Evolutionary conservation across 805 yeast genomes (phyloP), one percentile per base, ranked within the genome.

Genomic region (Brettanomyces naardenensis): DNA sequence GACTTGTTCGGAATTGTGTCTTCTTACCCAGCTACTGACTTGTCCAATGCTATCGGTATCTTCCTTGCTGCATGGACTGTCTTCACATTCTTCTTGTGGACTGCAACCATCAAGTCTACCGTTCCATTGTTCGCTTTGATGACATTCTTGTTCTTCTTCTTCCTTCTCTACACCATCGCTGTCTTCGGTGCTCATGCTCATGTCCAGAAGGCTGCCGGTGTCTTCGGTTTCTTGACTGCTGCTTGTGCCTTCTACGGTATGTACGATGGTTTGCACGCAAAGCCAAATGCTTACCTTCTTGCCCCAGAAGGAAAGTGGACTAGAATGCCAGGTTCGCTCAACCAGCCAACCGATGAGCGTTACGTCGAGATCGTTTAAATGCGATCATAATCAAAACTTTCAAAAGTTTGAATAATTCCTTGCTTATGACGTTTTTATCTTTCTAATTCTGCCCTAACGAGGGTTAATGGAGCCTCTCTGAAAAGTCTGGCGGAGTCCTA

Each of bases 11-110:
- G 70, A 2, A 64, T 72, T 28, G 44, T 47, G 1, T 51, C 56
- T 2, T 65, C 69, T 4, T 71, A 71, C 44, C 49, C 53, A 13
- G 58, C 58, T 21, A 58, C 55, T 15, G 67, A 63, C 23, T 50
- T 48, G 21, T 47, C 47, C 28, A 63, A 66, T 39, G 75, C 73
- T 13, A 45, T 65, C 29, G 77, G 73, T 10, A 56, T 69, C 40
- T 69, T 54, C 55, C 52, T 69, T 14, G 44, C 69, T 3, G 71
- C 68, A 2, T 71, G 75, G 75, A 59, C 64, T 19, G 62, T 72
- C 10, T 70, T 68, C 51, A 61, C 71, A 17, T 62, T 65, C 38
- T 43, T 69, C 43, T 56, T 68, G 50, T 58, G 71, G 60, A 37
- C 60, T 28, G 56, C 60, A 26, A 66, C 73, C 2, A 52, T 66